Percentiles rank a stretch among this genome's conserved stretches.
Evolutionary conservation across 2,329 filamentous ascomycete genomes (phyloP).

Genomic region (Pseudovirgaria hyperparasitica): DNA sequence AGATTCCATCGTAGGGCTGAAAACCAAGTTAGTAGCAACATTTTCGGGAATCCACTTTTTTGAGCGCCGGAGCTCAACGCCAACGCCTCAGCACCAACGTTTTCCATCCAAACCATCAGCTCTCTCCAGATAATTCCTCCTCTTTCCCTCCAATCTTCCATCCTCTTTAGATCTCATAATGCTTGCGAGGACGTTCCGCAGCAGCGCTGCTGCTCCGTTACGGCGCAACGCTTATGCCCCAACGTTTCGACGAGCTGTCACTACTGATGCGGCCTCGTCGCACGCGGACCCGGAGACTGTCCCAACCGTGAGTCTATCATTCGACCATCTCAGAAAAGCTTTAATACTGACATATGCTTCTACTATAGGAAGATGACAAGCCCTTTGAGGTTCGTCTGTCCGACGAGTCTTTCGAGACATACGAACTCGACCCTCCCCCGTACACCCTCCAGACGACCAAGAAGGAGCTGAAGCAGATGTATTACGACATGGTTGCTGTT

Average conservation of each 20-base stretch:
- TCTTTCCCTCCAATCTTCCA: no score
- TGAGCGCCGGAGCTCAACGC: no score
- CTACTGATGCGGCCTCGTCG: constrained; percentile 86
- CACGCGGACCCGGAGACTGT: constrained; percentile 70
- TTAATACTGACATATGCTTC: constrained; percentile 9
- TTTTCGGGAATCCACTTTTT: no score
- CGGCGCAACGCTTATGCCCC: constrained; percentile 23
- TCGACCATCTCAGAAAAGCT: constrained; percentile 3
- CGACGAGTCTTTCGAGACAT: constrained; percentile 98
- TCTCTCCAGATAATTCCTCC: no score
- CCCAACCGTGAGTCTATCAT: constrained; percentile 42
- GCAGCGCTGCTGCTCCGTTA: constrained; percentile 25
- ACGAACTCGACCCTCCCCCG: constrained; percentile 90
- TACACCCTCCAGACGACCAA: constrained; percentile 93
- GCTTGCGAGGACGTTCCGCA: constrained; percentile 28
- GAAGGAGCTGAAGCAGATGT: constrained; percentile 98
- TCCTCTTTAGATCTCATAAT: no score
- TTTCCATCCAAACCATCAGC: no score
- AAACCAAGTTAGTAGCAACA: no score
- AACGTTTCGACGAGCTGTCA: constrained; percentile 54
- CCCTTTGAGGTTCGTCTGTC: constrained; percentile 84
- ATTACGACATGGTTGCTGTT: constrained; percentile 90
- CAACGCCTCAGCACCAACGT: no score
- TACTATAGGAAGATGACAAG: constrained; percentile 73
- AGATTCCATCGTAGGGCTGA: no score